These are phyloP conservation scores for Tephrocybe sp. DNA, from an alignment of 768 basidiomycete genomes.

Conservation along the genomic window DNA sequence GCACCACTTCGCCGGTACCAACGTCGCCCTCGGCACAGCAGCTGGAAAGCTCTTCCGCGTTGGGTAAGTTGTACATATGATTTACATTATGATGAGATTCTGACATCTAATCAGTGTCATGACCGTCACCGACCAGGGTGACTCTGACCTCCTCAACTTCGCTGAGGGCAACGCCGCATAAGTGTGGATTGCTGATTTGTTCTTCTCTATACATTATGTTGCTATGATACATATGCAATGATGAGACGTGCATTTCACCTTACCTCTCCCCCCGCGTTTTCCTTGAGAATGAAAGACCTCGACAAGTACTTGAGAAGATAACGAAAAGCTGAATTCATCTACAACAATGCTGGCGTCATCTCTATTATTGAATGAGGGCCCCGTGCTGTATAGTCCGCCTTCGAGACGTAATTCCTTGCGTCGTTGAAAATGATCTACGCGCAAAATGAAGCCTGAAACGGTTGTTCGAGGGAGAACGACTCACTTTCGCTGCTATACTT, in stretches of 20 bases:
- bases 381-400: slow-evolving; percentile 70
- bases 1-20: slow-evolving; percentile 97
- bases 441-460: slow-evolving; percentile 1
- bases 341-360: slow-evolving; percentile 74
- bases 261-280: background rate
- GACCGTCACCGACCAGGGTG: slow-evolving; percentile 94
- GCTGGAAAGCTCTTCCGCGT: slow-evolving; percentile 99
- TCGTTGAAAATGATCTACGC: slow-evolving; percentile 66
- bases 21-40: slow-evolving; percentile 97
- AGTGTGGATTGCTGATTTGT: slow-evolving; percentile 20
- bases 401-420: slow-evolving; percentile 73
- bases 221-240: slow-evolving; percentile 7
- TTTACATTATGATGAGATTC: slow-evolving; percentile 18
- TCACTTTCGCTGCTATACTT: slow-evolving; percentile 84
- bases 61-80: slow-evolving; percentile 52
- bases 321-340: too few relatives aligned
- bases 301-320: too few relatives aligned
- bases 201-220: background rate
- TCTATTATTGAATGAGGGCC: slow-evolving; percentile 79
- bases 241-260: slow-evolving; percentile 4
- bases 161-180: slow-evolving; percentile 73
- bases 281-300: too few relatives aligned
- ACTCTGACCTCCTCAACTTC: slow-evolving; percentile 91
- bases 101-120: slow-evolving; percentile 66
- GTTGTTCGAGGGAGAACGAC: background rate